phyloP scores from a whole-genome alignment of 306 rosid species.

The Vigna radiata region DNA sequence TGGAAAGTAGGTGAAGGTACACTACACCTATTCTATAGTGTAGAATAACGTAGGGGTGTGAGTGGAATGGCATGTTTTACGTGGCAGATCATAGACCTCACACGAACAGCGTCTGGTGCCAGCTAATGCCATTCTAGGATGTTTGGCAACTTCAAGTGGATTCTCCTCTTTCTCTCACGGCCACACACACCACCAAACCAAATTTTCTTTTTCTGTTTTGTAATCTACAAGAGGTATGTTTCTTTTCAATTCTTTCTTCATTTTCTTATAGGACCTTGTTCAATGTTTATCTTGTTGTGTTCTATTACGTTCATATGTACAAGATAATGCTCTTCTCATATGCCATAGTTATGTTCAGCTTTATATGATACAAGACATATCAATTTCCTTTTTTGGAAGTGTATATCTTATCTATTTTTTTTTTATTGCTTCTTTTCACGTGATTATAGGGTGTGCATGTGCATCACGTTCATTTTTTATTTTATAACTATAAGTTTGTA shows the following conservation, averaged over 20 bases:
- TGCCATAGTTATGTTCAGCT: neutral
- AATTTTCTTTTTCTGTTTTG: conserved; percentile 12
- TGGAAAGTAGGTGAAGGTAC: neutral
- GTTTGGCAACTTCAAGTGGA: conserved; percentile 23
- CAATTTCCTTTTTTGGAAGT: neutral
- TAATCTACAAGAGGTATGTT: conserved; percentile 33
- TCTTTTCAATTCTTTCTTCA: conserved; percentile 21
- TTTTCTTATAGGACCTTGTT: conserved; percentile 16
- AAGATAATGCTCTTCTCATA: neutral
- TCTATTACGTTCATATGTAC: conserved; percentile 13
- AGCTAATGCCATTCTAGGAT: conserved; percentile 14
- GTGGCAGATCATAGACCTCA: conserved; percentile 63
- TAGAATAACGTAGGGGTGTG: neutral
- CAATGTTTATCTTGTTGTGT: neutral
- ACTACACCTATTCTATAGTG: neutral
- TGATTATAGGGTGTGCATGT: conserved; percentile 7
- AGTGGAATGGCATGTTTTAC: conserved; percentile 57
- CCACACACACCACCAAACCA: neutral
- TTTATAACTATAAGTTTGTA: neutral
- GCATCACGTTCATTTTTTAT: conserved; percentile 4
- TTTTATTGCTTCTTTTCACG: neutral
- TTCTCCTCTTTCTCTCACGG: neutral
- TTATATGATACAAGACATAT: neutral
- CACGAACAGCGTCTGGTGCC: conserved; percentile 38
- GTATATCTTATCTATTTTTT: neutral